Percentiles rank a stretch among this genome's conserved stretches.
These are phyloP conservation scores for Geotrichum citri-aurantii DNA, from an alignment of 1,139 yeast genomes.

Conservation along the genomic window DNA sequence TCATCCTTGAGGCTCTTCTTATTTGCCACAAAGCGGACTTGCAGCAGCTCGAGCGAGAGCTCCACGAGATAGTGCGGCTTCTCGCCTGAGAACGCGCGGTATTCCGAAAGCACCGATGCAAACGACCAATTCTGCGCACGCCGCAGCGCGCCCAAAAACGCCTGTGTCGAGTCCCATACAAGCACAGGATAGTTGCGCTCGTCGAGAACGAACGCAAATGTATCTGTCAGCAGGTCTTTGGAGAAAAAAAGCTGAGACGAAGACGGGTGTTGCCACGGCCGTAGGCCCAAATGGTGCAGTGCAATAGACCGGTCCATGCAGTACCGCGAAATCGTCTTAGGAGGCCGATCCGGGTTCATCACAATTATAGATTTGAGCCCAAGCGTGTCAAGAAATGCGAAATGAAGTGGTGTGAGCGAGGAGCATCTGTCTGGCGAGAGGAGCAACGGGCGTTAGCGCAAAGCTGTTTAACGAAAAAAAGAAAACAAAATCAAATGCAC, in stretches of 20 bases:
- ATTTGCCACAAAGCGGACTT: constrained; percentile 25
- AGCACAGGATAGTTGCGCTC: constrained; percentile 61
- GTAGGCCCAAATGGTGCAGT: constrained; percentile 36
- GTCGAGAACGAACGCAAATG: constrained; percentile 49
- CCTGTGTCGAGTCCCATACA: constrained; percentile 72
- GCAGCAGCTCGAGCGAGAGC: constrained; percentile 68
- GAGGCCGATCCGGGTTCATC: constrained; percentile 57
- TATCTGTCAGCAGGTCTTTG: constrained; percentile 34
- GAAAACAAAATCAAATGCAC: background rate
- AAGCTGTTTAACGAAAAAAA: background rate
- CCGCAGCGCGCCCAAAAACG: constrained; percentile 73
- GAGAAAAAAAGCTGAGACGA: constrained; percentile 32
- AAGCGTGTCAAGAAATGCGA: constrained; percentile 69
- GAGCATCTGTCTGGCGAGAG: constrained; percentile 43
- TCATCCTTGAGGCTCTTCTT: constrained; percentile 13
- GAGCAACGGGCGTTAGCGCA: background rate
- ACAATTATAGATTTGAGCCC: constrained; percentile 63
- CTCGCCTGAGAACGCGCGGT: constrained; percentile 67
- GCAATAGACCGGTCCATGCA: constrained; percentile 36
- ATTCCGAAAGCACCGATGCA: constrained; percentile 77
- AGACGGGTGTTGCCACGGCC: constrained; percentile 33
- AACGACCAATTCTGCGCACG: constrained; percentile 86
- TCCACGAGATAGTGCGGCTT: constrained; percentile 77
- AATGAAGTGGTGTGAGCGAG: constrained; percentile 59
- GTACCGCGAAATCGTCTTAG: constrained; percentile 45